These are phyloP conservation scores for Fusarium penzigii DNA, from an alignment of 2,329 filamentous ascomycete species.

Conservation along the genomic window DNA sequence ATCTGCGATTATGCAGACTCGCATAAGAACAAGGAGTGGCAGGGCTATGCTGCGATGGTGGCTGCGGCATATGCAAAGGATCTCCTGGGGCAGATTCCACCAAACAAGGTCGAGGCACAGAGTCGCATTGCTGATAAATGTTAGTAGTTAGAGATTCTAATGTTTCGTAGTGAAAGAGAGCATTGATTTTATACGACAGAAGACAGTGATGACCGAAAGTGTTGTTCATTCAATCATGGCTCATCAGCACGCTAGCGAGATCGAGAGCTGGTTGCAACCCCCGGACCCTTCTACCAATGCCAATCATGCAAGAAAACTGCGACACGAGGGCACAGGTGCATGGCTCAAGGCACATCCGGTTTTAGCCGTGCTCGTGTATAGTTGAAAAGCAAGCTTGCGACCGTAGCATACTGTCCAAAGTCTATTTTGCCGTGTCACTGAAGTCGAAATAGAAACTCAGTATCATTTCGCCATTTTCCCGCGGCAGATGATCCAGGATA, in stretches of 20 bases:
- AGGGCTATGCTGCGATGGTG: slow-evolving; percentile 34
- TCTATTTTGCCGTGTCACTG: no score
- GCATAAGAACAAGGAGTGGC: slow-evolving; percentile 32
- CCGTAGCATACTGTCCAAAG: slow-evolving; percentile 2
- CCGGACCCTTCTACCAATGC: slow-evolving; percentile 12
- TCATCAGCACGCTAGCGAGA: neutral
- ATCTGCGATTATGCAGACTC: slow-evolving; percentile 41
- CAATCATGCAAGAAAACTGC: slow-evolving; percentile 5
- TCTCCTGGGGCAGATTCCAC: neutral
- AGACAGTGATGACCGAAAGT: neutral
- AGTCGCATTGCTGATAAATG: slow-evolving; percentile 2
- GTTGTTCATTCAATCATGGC: neutral
- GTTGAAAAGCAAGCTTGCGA: slow-evolving; percentile 17
- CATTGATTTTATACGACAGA: neutral
- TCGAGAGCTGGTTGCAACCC: slow-evolving; percentile 15
- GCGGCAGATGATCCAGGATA: neutral
- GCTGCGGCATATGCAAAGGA: slow-evolving; percentile 30
- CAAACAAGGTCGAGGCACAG: neutral
- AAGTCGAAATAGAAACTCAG: no score
- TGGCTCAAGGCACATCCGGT: slow-evolving; percentile 13
- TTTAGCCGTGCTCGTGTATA: slow-evolving; percentile 14
- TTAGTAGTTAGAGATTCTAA: no score
- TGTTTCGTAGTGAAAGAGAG: neutral
- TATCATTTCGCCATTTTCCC: no score
- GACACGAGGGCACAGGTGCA: slow-evolving; percentile 6